phyloP scores from a whole-genome alignment of 768 basidiomycete species.

The Pleurotus pulmonarius region DNA sequence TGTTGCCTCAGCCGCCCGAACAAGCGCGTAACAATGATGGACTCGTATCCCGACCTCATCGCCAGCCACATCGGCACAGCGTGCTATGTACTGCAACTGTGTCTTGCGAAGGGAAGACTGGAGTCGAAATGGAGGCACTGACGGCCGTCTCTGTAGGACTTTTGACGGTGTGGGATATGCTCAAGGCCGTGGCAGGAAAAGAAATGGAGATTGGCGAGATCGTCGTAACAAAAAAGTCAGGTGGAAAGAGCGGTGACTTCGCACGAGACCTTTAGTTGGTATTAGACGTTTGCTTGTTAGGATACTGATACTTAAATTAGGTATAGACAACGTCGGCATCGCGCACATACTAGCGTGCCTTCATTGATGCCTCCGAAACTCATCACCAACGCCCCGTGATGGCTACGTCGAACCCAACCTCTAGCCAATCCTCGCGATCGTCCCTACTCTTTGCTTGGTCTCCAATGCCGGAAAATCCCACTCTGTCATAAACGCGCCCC shows the following conservation, averaged over 20 bases:
- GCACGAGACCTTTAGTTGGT: slow-evolving; percentile 15
- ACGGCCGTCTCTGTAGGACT: slow-evolving; percentile 78
- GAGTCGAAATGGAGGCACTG: slow-evolving; percentile 92
- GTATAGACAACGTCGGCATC: too few relatives aligned
- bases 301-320: too few relatives aligned
- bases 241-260: slow-evolving; percentile 77
- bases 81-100: slow-evolving; percentile 68
- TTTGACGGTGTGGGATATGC: slow-evolving; percentile 91
- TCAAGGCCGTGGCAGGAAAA: slow-evolving; percentile 85
- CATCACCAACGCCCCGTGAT: slow-evolving; percentile 52
- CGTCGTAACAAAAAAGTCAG: slow-evolving; percentile 61
- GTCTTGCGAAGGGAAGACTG: slow-evolving; percentile 74
- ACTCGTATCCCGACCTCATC: not conserved
- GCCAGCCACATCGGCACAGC: slow-evolving; percentile 41
- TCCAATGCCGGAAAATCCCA: slow-evolving; percentile 48
- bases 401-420: slow-evolving; percentile 47
- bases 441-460: slow-evolving; percentile 22
- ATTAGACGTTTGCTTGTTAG: too few relatives aligned
- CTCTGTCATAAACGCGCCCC: slow-evolving; percentile 46
- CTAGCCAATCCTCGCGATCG: slow-evolving; percentile 45
- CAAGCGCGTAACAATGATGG: slow-evolving; percentile 4
- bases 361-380: not conserved
- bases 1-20: slow-evolving; percentile 41
- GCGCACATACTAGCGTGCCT: too few relatives aligned
- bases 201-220: slow-evolving; percentile 80